phyloP scores from a whole-genome alignment of 1,284 basidiomycete genomes.

The Xerocomus nothofagi region DNA sequence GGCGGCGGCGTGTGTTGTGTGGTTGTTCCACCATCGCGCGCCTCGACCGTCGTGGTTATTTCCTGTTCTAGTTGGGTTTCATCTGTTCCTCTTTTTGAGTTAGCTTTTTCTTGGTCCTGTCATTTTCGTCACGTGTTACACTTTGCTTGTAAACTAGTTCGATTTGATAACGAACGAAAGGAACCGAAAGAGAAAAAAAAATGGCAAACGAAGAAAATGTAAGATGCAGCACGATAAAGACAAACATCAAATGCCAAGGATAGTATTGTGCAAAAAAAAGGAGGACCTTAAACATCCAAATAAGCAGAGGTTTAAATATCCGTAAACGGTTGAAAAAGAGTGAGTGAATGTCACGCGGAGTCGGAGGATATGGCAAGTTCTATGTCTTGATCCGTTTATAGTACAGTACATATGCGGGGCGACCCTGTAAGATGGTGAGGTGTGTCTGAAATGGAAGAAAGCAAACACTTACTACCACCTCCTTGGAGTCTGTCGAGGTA shows the following conservation, averaged over 20 bases:
- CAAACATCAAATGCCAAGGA: conserved; percentile 10
- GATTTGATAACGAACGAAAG: neutral
- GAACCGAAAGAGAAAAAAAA: neutral
- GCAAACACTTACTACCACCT: conserved; percentile 76
- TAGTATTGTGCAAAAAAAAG: conserved; percentile 19
- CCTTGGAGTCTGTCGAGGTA: conserved; percentile 64
- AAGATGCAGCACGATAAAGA: conserved; percentile 29
- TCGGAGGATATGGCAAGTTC: conserved; percentile 14
- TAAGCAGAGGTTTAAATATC: conserved; percentile 37
- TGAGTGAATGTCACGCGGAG: neutral
- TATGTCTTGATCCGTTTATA: conserved; percentile 73
- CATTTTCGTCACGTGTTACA: conserved; percentile 33
- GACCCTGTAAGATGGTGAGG: conserved; percentile 53
- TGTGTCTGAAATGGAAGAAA: neutral
- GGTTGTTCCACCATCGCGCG: too few species aligned
- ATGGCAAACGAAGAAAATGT: neutral
- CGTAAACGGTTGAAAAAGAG: neutral
- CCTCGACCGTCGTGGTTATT: neutral
- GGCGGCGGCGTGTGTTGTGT: neutral
- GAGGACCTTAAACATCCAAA: conserved; percentile 28
- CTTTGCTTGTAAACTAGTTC: conserved; percentile 32
- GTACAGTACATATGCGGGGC: conserved; percentile 86
- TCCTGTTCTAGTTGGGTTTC: neutral
- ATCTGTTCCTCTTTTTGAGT: neutral
- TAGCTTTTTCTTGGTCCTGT: conserved; percentile 3